A percentile compares a stretch with the other conserved stretches of the same genome.
Conservation (phyloP, 2,329 filamentous ascomycete genomes). For the Tothia fuscella region DNA sequence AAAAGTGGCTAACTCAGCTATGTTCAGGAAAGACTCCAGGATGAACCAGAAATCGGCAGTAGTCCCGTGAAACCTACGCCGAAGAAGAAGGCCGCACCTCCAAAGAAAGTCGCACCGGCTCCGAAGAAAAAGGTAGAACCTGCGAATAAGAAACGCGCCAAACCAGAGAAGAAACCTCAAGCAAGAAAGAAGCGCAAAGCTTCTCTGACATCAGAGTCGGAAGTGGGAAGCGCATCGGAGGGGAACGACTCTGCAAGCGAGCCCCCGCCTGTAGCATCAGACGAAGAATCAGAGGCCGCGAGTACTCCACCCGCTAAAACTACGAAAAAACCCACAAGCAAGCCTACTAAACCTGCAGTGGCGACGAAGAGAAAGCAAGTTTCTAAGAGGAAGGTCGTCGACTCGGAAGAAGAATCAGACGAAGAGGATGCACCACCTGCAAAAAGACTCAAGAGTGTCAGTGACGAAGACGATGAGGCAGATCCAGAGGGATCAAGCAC, state of each 20-base stretch:
- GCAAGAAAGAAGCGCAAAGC: slow-evolving; percentile 10
- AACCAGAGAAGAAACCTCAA: slow-evolving; percentile 11
- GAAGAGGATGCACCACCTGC: slow-evolving; percentile 2
- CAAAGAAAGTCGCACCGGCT: neutral
- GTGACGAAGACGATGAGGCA: neutral
- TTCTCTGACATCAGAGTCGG: slow-evolving; percentile 8
- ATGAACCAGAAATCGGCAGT: neutral
- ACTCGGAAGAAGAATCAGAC: slow-evolving; percentile 2
- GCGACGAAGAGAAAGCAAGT: neutral
- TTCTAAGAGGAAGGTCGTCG: neutral
- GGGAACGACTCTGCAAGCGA: slow-evolving; percentile 10
- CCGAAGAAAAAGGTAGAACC: slow-evolving; percentile 4
- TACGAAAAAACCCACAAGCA: neutral
- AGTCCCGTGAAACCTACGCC: slow-evolving; percentile 14
- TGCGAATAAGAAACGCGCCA: slow-evolving; percentile 15
- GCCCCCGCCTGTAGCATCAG: neutral
- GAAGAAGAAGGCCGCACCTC: slow-evolving; percentile 18
- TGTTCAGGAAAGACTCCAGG: slow-evolving; percentile 8
- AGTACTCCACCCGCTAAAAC: no score
- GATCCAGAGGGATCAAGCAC: neutral
- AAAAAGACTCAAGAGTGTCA: neutral
- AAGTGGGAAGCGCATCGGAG: no score
- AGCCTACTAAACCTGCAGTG: neutral
- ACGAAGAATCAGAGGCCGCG: neutral
- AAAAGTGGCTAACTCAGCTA: neutral